Conservation (phyloP, 306 rosid species). For the Trifolium pratense region DNA sequence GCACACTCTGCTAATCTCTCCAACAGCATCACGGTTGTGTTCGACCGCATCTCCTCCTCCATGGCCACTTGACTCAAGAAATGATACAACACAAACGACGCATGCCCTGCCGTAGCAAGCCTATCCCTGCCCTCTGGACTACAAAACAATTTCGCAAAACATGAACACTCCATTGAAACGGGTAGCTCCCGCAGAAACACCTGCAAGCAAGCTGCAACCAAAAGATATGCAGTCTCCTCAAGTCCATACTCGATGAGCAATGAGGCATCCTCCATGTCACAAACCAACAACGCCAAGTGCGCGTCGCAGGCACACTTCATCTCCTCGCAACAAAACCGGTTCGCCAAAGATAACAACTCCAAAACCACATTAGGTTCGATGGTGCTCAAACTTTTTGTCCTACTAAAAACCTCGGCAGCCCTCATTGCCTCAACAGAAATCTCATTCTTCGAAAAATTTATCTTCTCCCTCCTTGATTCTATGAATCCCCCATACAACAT, state of each 20-base stretch:
- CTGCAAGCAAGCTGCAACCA: conserved; percentile 91
- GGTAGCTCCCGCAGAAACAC: conserved; percentile 85
- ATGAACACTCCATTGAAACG: conserved; percentile 51
- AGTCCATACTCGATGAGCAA: conserved; percentile 74
- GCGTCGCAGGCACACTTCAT: conserved; percentile 75
- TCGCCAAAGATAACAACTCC: conserved; percentile 69
- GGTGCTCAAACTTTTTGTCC: conserved; percentile 58
- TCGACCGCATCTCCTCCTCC: conserved; percentile 89
- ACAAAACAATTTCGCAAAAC: conserved; percentile 63
- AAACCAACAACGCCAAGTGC: conserved; percentile 70
- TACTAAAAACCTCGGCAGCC: conserved; percentile 74
- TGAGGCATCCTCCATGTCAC: conserved; percentile 66
- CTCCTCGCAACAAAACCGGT: conserved; percentile 84
- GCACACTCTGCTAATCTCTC: conserved; percentile 86
- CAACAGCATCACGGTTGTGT: conserved; percentile 77
- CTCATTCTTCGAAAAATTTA: conserved; percentile 69
- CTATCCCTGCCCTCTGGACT: conserved; percentile 74
- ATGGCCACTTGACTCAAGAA: conserved; percentile 77
- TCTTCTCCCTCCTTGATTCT: conserved; percentile 70
- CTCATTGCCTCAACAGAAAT: conserved; percentile 68
- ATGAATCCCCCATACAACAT: conserved; percentile 80
- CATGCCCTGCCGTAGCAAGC: conserved; percentile 61
- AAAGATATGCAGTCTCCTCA: conserved; percentile 72
- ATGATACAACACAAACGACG: conserved; percentile 75
- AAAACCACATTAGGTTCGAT: conserved; percentile 58